Evolutionary conservation across 257 asterid species (phyloP), one percentile per base, ranked within the genome.

Genomic region (Nicotiana benthamiana): DNA sequence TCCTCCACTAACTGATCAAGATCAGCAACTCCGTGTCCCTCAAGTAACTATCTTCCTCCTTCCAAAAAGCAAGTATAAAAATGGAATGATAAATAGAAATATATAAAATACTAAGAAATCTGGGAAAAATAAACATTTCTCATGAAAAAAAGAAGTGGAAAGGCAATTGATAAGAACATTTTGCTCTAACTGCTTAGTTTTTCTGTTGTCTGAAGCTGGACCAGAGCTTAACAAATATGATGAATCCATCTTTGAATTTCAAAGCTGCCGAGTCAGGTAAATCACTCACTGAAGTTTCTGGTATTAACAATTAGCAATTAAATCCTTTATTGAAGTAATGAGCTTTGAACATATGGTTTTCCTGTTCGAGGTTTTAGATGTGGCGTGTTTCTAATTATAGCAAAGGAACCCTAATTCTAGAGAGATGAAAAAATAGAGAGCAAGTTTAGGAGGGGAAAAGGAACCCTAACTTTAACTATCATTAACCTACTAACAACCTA

Each of bases 11-110:
- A 75, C 40, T 27, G 81, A 75, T 65, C 85, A 68, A 30, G 76
- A 62, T 30, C 77, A 83, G 65, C 78, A 54, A 27, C 15, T 24
- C 40, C 75, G 63, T 63, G 54, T 63, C 36, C 28, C 74, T 80
- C 82, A 82, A 62, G 88, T 85, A 62, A 20, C 63, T 63, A 46
- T 51, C 61, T 75, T 3, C n/a, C 68, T 51, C 75, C 36, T 65
- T 51, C 75, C 57, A 53, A 20, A 15, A 20, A n/a, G 5, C 16
- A 59, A 72, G 70, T 48, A 36, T 48, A 5, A 4, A 22, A 32
- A 6, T 0, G 6, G 3, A 72, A 12, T 11, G 24, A 80, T 17
- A 51, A 52, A 18, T 1, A 8, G 75, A 9, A 32, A 60, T 32
- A 79, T 20, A 40, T 46, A n/a, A 22, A 13, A 5, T 16, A 13